Evolutionary conservation across 2,329 filamentous ascomycete species (phyloP), one percentile per base, ranked within the genome.

Genomic region (Neoascochyta sp.): DNA sequence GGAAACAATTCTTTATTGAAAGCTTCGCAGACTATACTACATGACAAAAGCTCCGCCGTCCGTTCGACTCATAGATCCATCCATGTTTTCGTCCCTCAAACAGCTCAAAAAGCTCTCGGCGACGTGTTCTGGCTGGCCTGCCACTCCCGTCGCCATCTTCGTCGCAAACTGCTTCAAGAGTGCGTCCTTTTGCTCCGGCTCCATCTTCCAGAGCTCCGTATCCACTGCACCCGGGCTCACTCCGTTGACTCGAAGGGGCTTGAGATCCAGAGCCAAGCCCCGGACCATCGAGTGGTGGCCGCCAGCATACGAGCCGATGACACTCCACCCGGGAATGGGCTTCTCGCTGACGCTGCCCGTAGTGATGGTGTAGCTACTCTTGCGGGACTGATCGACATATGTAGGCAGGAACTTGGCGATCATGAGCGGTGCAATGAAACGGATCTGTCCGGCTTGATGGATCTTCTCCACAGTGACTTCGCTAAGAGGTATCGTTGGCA

Each of bases 171-270:
- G 19, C 37, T 41, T 29, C 38, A 62, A 45, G 28, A 57, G 28
- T 19, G 27, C 24, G 27, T 39, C 23, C 32, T 47, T 55, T 32
- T 50, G 32, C 24, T 51, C 57, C 32, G 52, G 47, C 23, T 58
- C 39, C 25, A 49, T 48, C 15, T 34, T 34, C 67, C 67, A 71
- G 5, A 70, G 36, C 40, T 63, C 61, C 9, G 68, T 71, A 21
- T 67, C 56, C 16, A 70, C 66, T 0, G 66, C 62, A 0, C 80
- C 81, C 0, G 78, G 77, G 30, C 60, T 65, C 1, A 84, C 74
- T 1, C 72, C 50, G 50, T 85, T 85, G 15, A 83, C 78, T 2
- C 81, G 63, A 7, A 83, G 58, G 0, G 81, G 81, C 40, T 69
- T 71, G 32, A 86, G 49, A 46, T 84, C 80, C 17, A 83, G 47